These are phyloP conservation scores for Tolypocladium ovalisporum DNA, from an alignment of 2,329 filamentous ascomycete genomes.

Conservation along the genomic window DNA sequence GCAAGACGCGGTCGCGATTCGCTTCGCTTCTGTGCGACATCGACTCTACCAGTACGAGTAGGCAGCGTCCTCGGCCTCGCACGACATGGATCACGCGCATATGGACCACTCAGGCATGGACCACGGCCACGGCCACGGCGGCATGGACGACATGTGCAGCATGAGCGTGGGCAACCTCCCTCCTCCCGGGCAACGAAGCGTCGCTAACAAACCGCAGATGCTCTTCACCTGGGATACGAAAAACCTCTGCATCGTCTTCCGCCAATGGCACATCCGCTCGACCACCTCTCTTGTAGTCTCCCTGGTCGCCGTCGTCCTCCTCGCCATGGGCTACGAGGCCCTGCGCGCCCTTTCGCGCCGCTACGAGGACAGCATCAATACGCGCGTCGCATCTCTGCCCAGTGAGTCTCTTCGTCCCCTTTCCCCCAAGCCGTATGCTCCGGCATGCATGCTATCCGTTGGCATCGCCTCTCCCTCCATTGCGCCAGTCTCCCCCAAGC, in stretches of 20 bases:
- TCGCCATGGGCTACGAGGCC: conserved; percentile 89
- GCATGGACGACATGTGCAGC: conserved; percentile 61
- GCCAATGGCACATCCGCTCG: conserved; percentile 74
- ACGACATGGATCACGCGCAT: conserved; percentile 2
- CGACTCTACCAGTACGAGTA: background rate
- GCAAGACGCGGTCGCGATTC: background rate
- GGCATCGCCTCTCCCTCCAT: background rate
- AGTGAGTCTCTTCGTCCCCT: conserved; percentile 32
- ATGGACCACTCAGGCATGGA: conserved; percentile 36
- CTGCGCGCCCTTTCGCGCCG: conserved; percentile 65
- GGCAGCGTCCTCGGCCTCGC: background rate
- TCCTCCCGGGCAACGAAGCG: background rate
- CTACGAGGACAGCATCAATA: conserved; percentile 55
- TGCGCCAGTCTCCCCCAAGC: conserved; percentile 1
- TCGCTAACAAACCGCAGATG: conserved; percentile 50
- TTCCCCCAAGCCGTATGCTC: background rate
- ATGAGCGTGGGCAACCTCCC: conserved; percentile 61
- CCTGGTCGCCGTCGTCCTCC: conserved; percentile 66
- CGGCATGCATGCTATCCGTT: no score
- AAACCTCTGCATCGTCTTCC: conserved; percentile 94
- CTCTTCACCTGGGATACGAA: conserved; percentile 93
- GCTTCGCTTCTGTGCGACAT: background rate
- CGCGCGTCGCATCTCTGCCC: conserved; percentile 34
- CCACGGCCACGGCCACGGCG: conserved; percentile 32
- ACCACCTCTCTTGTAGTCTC: conserved; percentile 68